phyloP scores from a whole-genome alignment of 352 stramenopile species.

The Globisporangium recalcitrans region DNA sequence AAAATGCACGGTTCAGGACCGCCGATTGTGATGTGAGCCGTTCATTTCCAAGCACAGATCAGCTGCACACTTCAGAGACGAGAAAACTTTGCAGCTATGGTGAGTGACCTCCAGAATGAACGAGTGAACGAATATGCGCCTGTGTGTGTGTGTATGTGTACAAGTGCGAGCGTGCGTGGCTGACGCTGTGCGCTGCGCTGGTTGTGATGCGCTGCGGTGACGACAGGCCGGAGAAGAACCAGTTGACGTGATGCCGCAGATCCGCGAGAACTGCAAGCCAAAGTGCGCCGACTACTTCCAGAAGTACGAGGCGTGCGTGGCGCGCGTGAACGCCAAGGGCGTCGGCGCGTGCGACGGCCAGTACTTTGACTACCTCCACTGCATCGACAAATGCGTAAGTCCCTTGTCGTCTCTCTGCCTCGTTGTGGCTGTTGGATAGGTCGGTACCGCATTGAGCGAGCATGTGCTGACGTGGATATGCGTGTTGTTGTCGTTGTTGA shows the following conservation, averaged over 20 bases:
- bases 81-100: slow-evolving; percentile 19
- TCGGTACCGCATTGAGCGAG: background rate
- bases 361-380: slow-evolving; percentile 95
- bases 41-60: slow-evolving; percentile 28
- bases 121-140: background rate
- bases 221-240: slow-evolving; percentile 68
- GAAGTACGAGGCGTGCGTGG: slow-evolving; percentile 90
- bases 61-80: slow-evolving; percentile 12
- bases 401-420: too few species aligned
- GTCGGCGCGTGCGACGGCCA: slow-evolving; percentile 92
- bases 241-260: slow-evolving; percentile 91
- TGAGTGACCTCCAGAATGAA: slow-evolving; percentile 18
- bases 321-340: slow-evolving; percentile 89
- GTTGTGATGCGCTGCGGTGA: background rate
- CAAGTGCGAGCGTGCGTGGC: background rate
- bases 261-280: slow-evolving; percentile 90
- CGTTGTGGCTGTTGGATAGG: background rate
- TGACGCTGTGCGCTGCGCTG: background rate
- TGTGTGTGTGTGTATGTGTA: background rate
- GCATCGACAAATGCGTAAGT: slow-evolving; percentile 93
- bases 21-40: slow-evolving; percentile 29
- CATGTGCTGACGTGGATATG: background rate
- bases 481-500: slow-evolving; percentile 13
- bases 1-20: slow-evolving; percentile 12
- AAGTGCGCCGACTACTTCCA: slow-evolving; percentile 85